These are phyloP conservation scores for Picea glauca DNA, from an alignment of 75 land plant species.

Conservation along the genomic window DNA sequence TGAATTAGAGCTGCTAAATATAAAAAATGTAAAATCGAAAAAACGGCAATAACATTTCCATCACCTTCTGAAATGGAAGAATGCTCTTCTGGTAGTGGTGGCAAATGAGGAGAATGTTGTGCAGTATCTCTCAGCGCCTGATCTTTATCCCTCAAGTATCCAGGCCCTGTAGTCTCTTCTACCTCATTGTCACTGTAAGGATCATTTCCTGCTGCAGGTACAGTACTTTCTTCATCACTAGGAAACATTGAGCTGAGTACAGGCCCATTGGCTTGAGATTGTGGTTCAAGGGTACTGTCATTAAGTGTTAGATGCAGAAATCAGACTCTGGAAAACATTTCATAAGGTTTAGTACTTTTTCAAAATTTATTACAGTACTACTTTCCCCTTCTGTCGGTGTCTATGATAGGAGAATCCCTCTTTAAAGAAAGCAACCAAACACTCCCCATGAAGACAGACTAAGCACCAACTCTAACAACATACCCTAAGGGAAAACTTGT, in stretches of 20 bases:
- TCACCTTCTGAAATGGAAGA: conserved; percentile 66
- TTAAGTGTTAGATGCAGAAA: not conserved
- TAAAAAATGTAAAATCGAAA: too few species aligned
- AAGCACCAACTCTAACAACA: too few species aligned
- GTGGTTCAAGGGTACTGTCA: conserved; percentile 7
- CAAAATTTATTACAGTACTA: not conserved
- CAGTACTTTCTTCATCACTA: conserved; percentile 22
- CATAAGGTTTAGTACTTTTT: too few species aligned
- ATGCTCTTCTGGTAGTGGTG: conserved; percentile 80
- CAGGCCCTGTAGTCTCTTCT: conserved; percentile 30
- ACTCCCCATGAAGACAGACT: too few species aligned
- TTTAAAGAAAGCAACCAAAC: not conserved
- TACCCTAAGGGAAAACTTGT: too few species aligned
- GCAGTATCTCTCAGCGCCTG: conserved; percentile 31
- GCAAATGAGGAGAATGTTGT: conserved; percentile 57
- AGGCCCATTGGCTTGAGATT: not conserved
- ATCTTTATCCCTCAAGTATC: conserved; percentile 29
- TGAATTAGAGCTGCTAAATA: too few species aligned
- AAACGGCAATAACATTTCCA: too few species aligned
- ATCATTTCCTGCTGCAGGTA: conserved; percentile 33
- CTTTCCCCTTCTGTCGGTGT: not conserved
- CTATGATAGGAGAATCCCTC: not conserved
- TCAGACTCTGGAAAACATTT: too few species aligned
- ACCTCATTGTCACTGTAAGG: conserved; percentile 35
- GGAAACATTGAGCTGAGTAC: conserved; percentile 7